A percentile compares a stretch with the other conserved stretches of the same genome.
These are phyloP conservation scores for Aspergillus neotritici DNA, from an alignment of 2,329 filamentous ascomycete species.

Conservation along the genomic window DNA sequence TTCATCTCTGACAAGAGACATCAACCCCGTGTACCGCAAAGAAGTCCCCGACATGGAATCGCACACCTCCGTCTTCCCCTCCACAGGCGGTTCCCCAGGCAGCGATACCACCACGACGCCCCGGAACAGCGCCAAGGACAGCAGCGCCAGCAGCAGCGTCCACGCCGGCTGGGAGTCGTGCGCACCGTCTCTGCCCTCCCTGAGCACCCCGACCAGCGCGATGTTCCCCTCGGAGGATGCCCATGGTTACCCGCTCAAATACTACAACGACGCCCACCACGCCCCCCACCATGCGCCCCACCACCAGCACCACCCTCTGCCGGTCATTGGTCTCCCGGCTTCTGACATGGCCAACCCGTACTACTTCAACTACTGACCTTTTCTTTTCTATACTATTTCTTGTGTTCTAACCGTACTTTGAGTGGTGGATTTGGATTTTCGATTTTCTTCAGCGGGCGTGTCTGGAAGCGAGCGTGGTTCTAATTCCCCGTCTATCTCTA, in stretches of 20 bases:
- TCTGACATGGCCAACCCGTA: conserved; percentile 20
- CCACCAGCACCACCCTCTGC: conserved; percentile 6
- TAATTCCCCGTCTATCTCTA: too few species aligned
- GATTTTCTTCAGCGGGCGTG: too few species aligned
- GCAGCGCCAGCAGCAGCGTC: conserved; percentile 3
- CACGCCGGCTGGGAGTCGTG: conserved; percentile 10
- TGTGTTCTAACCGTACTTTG: too few species aligned
- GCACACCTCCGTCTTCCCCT: conserved; percentile 18
- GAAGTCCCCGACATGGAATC: conserved; percentile 16
- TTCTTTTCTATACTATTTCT: not conserved
- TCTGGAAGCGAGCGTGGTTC: too few species aligned
- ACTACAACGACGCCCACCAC: conserved; percentile 10
- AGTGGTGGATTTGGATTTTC: too few species aligned
- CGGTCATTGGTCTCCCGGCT: conserved; percentile 13
- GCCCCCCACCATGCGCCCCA: conserved; percentile 5
- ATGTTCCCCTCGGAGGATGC: conserved; percentile 5
- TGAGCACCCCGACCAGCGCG: conserved; percentile 1
- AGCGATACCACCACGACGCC: conserved; percentile 1
- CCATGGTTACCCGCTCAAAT: conserved; percentile 12
- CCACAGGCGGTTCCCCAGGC: conserved; percentile 8
- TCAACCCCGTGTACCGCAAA: conserved; percentile 11
- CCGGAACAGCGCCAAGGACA: not conserved
- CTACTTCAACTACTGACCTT: conserved; percentile 23
- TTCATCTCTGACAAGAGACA: conserved; percentile 7
- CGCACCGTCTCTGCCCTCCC: conserved; percentile 7